Evolutionary conservation across 495 filamentous ascomycete species (phyloP).

Genomic region (Aspergillus affinis): DNA sequence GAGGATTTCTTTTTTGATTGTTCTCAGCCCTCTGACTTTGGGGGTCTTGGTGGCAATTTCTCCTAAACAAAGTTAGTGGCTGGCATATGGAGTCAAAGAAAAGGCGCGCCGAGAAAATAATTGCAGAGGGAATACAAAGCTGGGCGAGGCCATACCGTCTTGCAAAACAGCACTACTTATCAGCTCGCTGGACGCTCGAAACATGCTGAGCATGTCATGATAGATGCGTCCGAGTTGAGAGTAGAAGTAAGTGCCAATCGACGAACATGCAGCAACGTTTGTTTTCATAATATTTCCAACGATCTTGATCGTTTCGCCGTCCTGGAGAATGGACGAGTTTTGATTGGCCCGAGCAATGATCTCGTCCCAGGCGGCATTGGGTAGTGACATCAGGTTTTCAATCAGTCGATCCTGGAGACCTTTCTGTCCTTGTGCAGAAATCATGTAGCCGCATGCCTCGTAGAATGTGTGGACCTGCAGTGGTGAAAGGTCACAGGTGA

Average conservation of each 20-base stretch:
- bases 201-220: conserved; percentile 98
- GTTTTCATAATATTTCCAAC: conserved; percentile 99
- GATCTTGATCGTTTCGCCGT: conserved; percentile 92
- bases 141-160: conserved; percentile 63
- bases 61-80: conserved; percentile 45
- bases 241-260: conserved; percentile 95
- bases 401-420: conserved; percentile 87
- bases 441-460: conserved; percentile 99
- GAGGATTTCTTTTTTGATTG: conserved; percentile 98
- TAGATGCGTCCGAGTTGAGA: conserved; percentile 99
- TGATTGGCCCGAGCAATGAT: conserved; percentile 85
- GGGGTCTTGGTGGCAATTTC: conserved; percentile 97
- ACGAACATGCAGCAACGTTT: conserved; percentile 94
- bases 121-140: not conserved
- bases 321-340: conserved; percentile 79
- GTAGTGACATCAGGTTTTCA: conserved; percentile 86
- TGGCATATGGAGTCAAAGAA: not conserved
- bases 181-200: conserved; percentile 88
- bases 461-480: conserved; percentile 99
- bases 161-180: conserved; percentile 87
- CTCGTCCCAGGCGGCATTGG: conserved; percentile 90
- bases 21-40: conserved; percentile 88
- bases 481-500: conserved; percentile 89
- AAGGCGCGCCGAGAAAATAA: not conserved
- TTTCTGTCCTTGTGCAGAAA: conserved; percentile 93